Evolutionary conservation across 768 basidiomycete species (phyloP), one percentile per base, ranked within the genome.

Genomic region (Clitopilus hobsonii): DNA sequence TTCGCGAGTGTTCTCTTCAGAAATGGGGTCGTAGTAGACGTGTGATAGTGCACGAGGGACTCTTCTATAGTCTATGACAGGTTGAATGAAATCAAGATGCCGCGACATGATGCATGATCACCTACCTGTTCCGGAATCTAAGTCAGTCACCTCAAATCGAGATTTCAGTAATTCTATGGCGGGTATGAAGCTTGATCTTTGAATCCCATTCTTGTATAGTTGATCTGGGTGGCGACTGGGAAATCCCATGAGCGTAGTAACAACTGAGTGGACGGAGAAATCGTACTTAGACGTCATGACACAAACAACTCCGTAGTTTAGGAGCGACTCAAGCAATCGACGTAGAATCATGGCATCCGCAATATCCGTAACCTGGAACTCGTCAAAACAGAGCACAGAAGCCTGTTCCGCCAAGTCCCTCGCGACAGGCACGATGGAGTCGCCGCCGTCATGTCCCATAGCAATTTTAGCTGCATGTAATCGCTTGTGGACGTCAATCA

Each of bases 291-390:
- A 98, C 0, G 97, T 99, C 75, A 98, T 91, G 23, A 99, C 88
- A 64, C 87, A 93, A 48, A 98, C 85, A 10, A 98, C 94, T 6
- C 96, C 97, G 61, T 88, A 86, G 51, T 85, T 85, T 51, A 94
- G 76, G 61, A 99, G 71, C n/a, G 80, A 77, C 67, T 98, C 95
- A 48, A 99, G 74, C 18, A 99, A 76, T 49, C 94, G 84, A 36
- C 95, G 79, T 24, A 99, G 80, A 58, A 99, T 95, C 97, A 99
- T 98, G 14, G 97, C 96, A 61, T 97, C 94, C 20, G 91, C 94
- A 57, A 98, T 98, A 71, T 98, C 96, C 14, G 96, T 98, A 6
- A 97, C 91, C 88, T 91, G 61, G 65, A 98, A 98, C 74, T 99
- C 96, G 65, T 99, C 96, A 65, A 99, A 97, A 66, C 96, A 98